Base-by-base conservation (phyloP, 345 rosid genomes). In the Gossypium rotundifolium region DNA sequence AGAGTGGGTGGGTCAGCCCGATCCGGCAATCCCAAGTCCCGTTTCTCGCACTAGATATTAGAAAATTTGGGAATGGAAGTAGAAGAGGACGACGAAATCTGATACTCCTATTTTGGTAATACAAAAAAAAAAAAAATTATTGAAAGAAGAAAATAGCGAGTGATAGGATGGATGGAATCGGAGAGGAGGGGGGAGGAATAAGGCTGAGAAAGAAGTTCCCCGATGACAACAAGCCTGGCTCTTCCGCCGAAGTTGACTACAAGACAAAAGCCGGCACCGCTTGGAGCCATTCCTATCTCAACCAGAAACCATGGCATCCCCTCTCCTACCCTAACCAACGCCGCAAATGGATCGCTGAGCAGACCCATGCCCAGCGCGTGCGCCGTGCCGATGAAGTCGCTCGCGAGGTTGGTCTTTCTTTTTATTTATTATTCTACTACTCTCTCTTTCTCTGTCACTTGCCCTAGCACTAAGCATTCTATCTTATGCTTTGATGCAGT, bases 231-330 rank as follows among this genome's bases (percentile, higher is more conserved):
- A 82, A 84, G 38, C 79, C 80, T 12, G 83, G 80, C 46, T 85
- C 78, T 18, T 62, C 76, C 1, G 79, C 85, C 2, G 99, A 95
- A 77, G 99, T 93, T 17, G 98, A 95, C 79, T 93, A 89, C 88
- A 93, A 91, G 89, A 88, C 87, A 13, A 95, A 93, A 82, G 73
- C 98, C 10, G 99, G 96, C 53, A 93, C 99, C 22, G 98, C 98
- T 2, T 94, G 98, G 98, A 94, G 98, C 87, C 98, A 94, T 78
- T 86, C 92, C 29, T 94, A 84, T 79, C 90, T 94, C 51, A 94
- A 94, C 75, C 98, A 94, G 85, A 94, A 94, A 90, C 98, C 98
- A 66, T 94, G 98, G 98, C 98, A 93, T 84, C 99, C 99, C 10
- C 97, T 95, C 76, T 95, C 99, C 54, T 93, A 95, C 70, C 98